phyloP scores from a whole-genome alignment of 2,329 filamentous ascomycete species.

The Calonectria pseudoreteaudii region DNA sequence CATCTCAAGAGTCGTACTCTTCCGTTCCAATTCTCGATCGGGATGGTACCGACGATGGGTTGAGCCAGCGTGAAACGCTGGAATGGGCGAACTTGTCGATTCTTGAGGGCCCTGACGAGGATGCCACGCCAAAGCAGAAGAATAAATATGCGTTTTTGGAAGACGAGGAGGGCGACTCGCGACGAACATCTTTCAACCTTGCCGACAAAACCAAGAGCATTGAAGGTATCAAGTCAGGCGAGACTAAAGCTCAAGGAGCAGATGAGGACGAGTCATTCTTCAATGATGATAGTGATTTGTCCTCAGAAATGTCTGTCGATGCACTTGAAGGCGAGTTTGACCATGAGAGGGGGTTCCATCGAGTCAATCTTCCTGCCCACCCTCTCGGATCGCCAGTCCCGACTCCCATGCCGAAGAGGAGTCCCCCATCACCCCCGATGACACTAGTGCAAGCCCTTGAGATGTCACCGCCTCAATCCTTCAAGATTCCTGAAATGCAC shows the following conservation, averaged over 20 bases:
- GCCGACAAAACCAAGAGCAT: conserved; percentile 66
- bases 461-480: conserved; percentile 40
- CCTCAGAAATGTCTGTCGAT: conserved; percentile 72
- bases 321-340: conserved; percentile 56
- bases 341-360: conserved; percentile 33
- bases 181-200: conserved; percentile 65
- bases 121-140: conserved; percentile 38
- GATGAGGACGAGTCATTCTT: conserved; percentile 59
- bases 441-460: conserved; percentile 43
- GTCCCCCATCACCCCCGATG: conserved; percentile 45
- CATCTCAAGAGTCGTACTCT: conserved; percentile 79
- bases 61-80: conserved; percentile 52
- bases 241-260: conserved; percentile 44
- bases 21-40: conserved; percentile 83
- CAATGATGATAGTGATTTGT: conserved; percentile 69
- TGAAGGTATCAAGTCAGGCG: conserved; percentile 54
- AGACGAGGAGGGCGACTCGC: conserved; percentile 38
- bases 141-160: conserved; percentile 33
- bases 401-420: conserved; percentile 44
- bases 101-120: conserved; percentile 61
- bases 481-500: conserved; percentile 40
- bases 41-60: conserved; percentile 65
- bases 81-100: conserved; percentile 69
- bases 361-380: conserved; percentile 48
- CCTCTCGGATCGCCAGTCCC: conserved; percentile 48